These are phyloP conservation scores for Hemileccinum impolitum DNA, from an alignment of 768 basidiomycete genomes.

Conservation along the genomic window DNA sequence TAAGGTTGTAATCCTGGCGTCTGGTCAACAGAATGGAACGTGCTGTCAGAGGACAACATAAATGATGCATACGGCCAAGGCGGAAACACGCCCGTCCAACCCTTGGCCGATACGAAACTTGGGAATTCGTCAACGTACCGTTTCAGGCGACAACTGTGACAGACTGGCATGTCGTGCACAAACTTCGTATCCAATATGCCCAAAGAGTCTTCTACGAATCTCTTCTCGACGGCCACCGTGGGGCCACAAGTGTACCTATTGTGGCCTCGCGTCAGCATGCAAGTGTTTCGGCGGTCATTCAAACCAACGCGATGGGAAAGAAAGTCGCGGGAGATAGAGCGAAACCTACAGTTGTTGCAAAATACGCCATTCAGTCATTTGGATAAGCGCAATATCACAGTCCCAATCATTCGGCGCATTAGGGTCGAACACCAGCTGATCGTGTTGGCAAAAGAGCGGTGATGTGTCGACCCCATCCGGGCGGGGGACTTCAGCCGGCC, in stretches of 20 bases:
- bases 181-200: conserved; percentile 37
- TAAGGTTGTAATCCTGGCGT: conserved; percentile 48
- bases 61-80: conserved; percentile 3
- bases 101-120: conserved; percentile 7
- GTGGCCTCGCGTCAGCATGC: conserved; percentile 17
- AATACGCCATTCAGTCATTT: conserved; percentile 61
- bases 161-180: conserved; percentile 51
- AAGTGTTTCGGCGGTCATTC: conserved; percentile 4
- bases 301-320: conserved; percentile 7
- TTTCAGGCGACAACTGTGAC: conserved; percentile 56
- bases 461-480: conserved; percentile 64
- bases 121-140: conserved; percentile 40
- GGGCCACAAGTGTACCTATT: conserved; percentile 57
- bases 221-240: conserved; percentile 47
- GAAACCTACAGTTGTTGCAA: conserved; percentile 54
- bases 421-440: conserved; percentile 61
- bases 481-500: conserved; percentile 51
- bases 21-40: conserved; percentile 20
- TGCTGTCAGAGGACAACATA: conserved; percentile 14
- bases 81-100: conserved; percentile 3
- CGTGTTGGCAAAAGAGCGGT: conserved; percentile 65
- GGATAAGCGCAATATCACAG: conserved; percentile 52
- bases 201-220: conserved; percentile 20
- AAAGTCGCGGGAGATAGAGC: conserved; percentile 1
- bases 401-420: conserved; percentile 59